phyloP scores from a whole-genome alignment of 805 yeast species.

The Candida insectorum region DNA sequence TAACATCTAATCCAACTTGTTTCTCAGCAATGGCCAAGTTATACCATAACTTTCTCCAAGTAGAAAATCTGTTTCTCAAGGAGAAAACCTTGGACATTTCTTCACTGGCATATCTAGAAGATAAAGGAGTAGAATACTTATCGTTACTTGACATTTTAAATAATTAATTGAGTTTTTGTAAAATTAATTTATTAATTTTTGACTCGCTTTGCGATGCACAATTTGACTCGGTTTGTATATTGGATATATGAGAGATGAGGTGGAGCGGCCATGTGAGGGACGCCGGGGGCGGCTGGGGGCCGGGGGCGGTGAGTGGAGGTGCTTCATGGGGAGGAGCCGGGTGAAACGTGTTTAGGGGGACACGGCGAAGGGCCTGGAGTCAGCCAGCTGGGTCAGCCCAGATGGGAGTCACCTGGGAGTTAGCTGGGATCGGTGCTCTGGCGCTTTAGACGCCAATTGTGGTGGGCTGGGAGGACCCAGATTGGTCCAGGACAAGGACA shows the following conservation, averaged over 20 bases:
- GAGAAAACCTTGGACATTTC: conserved; percentile 96
- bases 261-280: neutral
- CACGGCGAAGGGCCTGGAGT: neutral
- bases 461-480: conserved; percentile 1
- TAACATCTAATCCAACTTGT: conserved; percentile 79
- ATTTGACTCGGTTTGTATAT: conserved; percentile 6
- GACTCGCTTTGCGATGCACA: conserved; percentile 6
- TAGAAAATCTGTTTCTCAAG: conserved; percentile 87
- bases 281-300: neutral
- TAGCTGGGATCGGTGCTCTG: no score
- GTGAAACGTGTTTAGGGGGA: neutral
- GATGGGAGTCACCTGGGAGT: no score
- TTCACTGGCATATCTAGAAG: conserved; percentile 95
- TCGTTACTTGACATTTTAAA: conserved; percentile 49
- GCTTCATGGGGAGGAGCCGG: no score
- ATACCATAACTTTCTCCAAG: conserved; percentile 98
- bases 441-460: no score
- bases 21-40: conserved; percentile 94
- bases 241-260: neutral
- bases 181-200: conserved; percentile 2
- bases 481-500: neutral
- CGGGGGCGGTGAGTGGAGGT: neutral
- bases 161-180: neutral
- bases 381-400: neutral
- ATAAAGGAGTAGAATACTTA: conserved; percentile 85